Base-by-base conservation (phyloP, 2,329 filamentous ascomycete genomes). In the Hymenoscyphus occultus region DNA sequence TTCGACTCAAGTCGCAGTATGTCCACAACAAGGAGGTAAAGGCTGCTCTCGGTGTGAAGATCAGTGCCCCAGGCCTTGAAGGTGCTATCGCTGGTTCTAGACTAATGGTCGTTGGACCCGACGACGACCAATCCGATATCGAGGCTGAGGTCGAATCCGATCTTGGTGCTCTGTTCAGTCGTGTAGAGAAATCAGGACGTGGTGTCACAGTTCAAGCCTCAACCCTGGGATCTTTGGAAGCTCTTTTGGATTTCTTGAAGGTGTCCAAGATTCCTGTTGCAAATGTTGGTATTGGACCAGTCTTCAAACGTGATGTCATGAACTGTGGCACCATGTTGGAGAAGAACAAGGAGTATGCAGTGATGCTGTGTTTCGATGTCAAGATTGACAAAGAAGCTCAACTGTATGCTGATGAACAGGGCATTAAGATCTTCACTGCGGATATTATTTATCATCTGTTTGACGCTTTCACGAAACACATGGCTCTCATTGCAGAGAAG, bases 11-110 rank as follows among this genome's bases (percentile, higher is more conserved):
- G 81, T 97, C 93, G 2, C 86, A 89, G 68, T 99, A 99, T 74
- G 94, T 99, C 39, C 96, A 99, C 83, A 97, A 99, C 83, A 98
- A 99, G 82, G 93, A 97, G 78, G 93, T 97, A 81, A 99, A 97
- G 84, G 95, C 96, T 22, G 93, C 95, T 9, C 86, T 99, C 75
- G 95, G 95, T 90, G 92, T 99, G 78, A 99, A 99, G 86, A 98
- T 99, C 76, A 93, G 93, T 69, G 95, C 94, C 56, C 96, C 97
- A 72, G 93, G 93, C 69, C 90, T 99, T 28, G 95, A 99, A 78
- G 90, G 92, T 68, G 95, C 96, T 71, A 98, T 99, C 78, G 95
- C 95, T 67, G 95, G 95, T 76, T 99, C 96, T 22, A 89, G 96
- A 71, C 83, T 99, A 72, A 87, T 99, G 73, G 93, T 99, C 35